Evolutionary conservation across 1,284 basidiomycete genomes (phyloP), one percentile per base, ranked within the genome.

Genomic region (Porogramme epimiltina): DNA sequence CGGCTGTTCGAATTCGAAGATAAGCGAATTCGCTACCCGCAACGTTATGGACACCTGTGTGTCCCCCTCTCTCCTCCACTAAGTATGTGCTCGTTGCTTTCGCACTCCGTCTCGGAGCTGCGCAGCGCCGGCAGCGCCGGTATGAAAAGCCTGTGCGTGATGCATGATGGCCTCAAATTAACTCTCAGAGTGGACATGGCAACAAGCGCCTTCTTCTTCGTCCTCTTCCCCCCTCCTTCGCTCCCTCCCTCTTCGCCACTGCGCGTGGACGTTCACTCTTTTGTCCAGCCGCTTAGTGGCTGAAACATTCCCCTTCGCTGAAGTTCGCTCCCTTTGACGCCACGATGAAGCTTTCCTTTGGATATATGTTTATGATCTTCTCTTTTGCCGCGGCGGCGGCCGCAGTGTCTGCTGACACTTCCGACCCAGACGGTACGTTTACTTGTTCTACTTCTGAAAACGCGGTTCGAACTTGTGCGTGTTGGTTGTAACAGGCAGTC

Each of bases 231-330:
- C 24, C 44, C 37, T 22, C 51, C 42, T 52, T 48, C 45, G 36
- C 45, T 52, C 24, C 24, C 37, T 15, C 46, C 26, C 34, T 22
- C 42, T 44, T 47, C 42, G 1, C 22, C 20, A 11, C 45, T 47
- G 19, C 22, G 46, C 36, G 34, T 54, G 57, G 54, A 49, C 46
- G 47, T 43, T 52, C 57, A 49, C 49, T 59, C 57, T 24, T 59
- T 59, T 44, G 54, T 54, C 42, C 49, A 47, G 26, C 43, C 38
- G 42, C 41, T 33, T 37, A 20, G 10, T 47, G 20, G 19, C 11
- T 40, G 13, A 16, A 6, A 19, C 22, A 23, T 41, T 34, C 34
- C 31, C 19, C 24, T 45, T 37, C n/a, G 18, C 20, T 25, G 34
- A 31, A 20, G 36, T 40, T 28, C 15, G 25, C 38, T 28, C 2